Evolutionary conservation across 805 yeast species (phyloP), one percentile per base, ranked within the genome.

Genomic region (Millerozyma acaciae): DNA sequence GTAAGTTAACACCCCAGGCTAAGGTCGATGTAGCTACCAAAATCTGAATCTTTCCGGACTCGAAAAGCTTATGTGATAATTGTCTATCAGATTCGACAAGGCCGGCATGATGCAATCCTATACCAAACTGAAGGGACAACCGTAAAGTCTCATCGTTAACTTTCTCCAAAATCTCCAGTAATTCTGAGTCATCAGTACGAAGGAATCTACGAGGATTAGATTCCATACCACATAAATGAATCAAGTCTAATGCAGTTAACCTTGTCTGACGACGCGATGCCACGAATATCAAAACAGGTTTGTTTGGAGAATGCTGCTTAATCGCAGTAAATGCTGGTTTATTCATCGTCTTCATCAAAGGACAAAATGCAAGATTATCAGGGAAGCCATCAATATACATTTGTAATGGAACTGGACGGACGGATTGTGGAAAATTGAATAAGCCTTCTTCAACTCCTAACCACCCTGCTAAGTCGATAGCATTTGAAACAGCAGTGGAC

Each of bases 251-350:
- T 0, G 94, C 87, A 1, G 94, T 84, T 32, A 84, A 69, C 38
- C 94, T 64, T 0, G 94, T 84, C 56, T 84, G 94, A 38, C 94
- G 66, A 51, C 94, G 71, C 3, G 93, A 83, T 1, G 93, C 87
- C 22, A 84, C 94, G 48, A 84, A 84, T n/a, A 84, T 78, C 45
- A 84, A 67, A 8, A 82, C 90, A 0, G 96, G 95, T 52, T 88
- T 80, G 13, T 64, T 65, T 2, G 96, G 94, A 0, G 96, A 84
- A 53, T 89, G 96, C 42, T 85, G 87, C 51, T 87, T 85, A 42
- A 88, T 88, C 0, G 96, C 95, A 81, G 82, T 76, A 50, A 84
- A 88, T 0, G 95, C 90, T 1, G 97, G 96, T 48, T 73, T 87
- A 68, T 80, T 87, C 93, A 76, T 85, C 15, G 78, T 84, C 64